phyloP scores from a whole-genome alignment of 164 flowering plant genomes.

The Buxus sempervirens region DNA sequence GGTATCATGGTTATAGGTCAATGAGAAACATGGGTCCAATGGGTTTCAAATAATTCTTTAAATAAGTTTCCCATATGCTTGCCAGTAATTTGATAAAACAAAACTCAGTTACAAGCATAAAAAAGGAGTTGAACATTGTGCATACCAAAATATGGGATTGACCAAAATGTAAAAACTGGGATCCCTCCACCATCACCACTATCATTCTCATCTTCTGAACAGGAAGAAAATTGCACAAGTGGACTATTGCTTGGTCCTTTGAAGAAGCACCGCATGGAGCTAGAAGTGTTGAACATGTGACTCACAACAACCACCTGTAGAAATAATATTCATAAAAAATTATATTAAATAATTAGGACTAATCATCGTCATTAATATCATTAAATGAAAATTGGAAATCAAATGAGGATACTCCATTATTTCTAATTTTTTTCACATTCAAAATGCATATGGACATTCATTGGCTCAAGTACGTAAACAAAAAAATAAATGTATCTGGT shows the following conservation, averaged over 20 bases:
- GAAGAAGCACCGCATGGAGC: slow-evolving; percentile 59
- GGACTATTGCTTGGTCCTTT: slow-evolving; percentile 48
- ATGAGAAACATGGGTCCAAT: no score
- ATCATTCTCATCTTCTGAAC: slow-evolving; percentile 42
- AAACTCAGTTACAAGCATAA: not conserved
- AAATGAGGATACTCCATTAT: no score
- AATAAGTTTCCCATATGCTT: not conserved
- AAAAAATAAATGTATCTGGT: no score
- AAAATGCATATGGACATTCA: no score
- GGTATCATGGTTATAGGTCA: no score
- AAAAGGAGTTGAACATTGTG: not conserved
- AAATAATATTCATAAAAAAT: not conserved
- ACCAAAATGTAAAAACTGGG: slow-evolving; percentile 53
- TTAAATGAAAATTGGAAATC: no score
- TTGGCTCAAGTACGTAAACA: no score
- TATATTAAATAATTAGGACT: no score
- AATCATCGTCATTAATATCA: no score
- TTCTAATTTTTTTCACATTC: no score
- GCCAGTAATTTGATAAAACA: not conserved
- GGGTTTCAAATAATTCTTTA: no score
- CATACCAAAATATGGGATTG: slow-evolving; percentile 61
- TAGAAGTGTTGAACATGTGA: slow-evolving; percentile 46
- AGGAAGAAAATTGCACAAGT: slow-evolving; percentile 48
- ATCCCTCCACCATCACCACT: slow-evolving; percentile 72
- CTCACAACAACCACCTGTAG: slow-evolving; percentile 48